Conservation (phyloP, 495 filamentous ascomycete species). For the Penicillium argentinense region DNA sequence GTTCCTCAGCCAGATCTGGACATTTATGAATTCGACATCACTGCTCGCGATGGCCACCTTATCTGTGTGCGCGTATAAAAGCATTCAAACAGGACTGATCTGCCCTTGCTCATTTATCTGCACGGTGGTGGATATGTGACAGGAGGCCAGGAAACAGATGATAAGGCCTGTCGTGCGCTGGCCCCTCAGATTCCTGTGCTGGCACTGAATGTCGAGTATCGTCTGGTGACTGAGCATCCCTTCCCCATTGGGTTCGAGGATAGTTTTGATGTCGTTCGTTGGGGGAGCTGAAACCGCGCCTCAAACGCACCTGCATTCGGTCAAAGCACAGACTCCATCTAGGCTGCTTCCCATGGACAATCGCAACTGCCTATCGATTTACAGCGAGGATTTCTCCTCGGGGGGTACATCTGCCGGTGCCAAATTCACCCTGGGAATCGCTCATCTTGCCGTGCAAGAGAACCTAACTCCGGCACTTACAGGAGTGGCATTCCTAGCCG, state of each 20-base stretch:
- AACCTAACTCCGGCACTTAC: conserved; percentile 7
- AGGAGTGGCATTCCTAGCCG: conserved; percentile 12
- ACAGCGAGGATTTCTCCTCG: conserved; percentile 14
- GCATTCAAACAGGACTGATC: neutral
- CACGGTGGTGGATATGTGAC: conserved; percentile 39
- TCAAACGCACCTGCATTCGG: too few species aligned
- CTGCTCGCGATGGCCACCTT: conserved; percentile 13
- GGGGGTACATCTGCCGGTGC: conserved; percentile 19
- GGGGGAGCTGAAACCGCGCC: too few species aligned
- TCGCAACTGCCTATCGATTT: conserved; percentile 8
- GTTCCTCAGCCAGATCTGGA: conserved; percentile 11
- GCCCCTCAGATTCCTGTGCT: conserved; percentile 27
- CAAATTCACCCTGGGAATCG: conserved; percentile 20
- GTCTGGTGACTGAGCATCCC: conserved; percentile 65
- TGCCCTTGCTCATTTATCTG: conserved; percentile 19
- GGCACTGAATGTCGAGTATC: conserved; percentile 65
- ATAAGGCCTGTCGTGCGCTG: conserved; percentile 31
- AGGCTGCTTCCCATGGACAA: conserved; percentile 8
- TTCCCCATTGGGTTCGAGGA: conserved; percentile 58
- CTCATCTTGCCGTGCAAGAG: conserved; percentile 11
- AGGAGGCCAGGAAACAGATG: conserved; percentile 40
- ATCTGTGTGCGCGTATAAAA: conserved; percentile 15
- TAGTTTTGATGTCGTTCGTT: conserved; percentile 42
- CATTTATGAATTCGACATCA: conserved; percentile 15
- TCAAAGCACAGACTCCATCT: neutral